Percentiles rank a stretch among this genome's conserved stretches.
phyloP scores from a whole-genome alignment of 495 filamentous ascomycete species.

The Podospora conica region DNA sequence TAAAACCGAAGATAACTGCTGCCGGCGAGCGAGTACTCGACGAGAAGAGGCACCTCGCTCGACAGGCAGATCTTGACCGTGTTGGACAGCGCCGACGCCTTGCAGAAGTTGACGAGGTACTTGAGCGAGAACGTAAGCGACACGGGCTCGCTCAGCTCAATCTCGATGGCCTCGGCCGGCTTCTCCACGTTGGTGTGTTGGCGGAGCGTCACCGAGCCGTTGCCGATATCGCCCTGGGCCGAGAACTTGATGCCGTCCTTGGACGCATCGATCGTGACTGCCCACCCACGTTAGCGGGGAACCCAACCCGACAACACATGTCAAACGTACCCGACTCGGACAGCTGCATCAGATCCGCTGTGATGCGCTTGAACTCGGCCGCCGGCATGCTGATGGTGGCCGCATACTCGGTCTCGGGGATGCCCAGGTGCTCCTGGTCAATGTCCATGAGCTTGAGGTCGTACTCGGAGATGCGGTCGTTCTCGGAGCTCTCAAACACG shows the following conservation, averaged over 20 bases:
- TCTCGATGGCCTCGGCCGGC: conserved; percentile 76
- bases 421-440: conserved; percentile 98
- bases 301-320: background rate
- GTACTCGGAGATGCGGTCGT: conserved; percentile 91
- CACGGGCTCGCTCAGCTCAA: conserved; percentile 87
- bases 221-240: conserved; percentile 90
- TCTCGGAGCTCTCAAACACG: conserved; percentile 84
- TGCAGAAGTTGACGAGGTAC: conserved; percentile 99
- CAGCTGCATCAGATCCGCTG: conserved; percentile 79
- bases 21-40: conserved; percentile 77
- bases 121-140: conserved; percentile 97
- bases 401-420: conserved; percentile 96
- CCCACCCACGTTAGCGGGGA: conserved; percentile 6
- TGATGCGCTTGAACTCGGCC: conserved; percentile 89
- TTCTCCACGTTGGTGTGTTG: conserved; percentile 89
- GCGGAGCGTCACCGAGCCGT: conserved; percentile 84
- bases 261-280: conserved; percentile 90
- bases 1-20: conserved; percentile 94
- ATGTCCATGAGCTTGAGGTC: conserved; percentile 99
- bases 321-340: conserved; percentile 78
- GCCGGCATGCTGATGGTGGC: conserved; percentile 87
- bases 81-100: conserved; percentile 77
- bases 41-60: conserved; percentile 90
- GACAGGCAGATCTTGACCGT: conserved; percentile 88
- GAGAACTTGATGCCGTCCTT: conserved; percentile 98